phyloP scores from a whole-genome alignment of 345 rosid species.

The Sapria himalayana region DNA sequence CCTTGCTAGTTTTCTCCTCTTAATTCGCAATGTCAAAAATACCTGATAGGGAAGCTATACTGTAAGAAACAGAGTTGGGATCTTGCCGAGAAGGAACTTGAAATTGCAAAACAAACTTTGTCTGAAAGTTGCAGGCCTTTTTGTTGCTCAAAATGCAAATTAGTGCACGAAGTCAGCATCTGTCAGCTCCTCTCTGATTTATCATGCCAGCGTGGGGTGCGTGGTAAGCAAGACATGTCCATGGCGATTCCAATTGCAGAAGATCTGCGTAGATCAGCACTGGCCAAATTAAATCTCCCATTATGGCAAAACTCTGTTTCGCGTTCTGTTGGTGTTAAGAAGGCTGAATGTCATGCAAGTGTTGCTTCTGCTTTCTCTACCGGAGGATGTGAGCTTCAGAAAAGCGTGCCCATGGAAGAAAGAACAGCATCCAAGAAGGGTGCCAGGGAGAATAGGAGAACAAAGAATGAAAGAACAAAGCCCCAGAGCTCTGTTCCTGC shows the following conservation, averaged over 20 bases:
- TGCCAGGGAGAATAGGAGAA: slow-evolving; percentile 23
- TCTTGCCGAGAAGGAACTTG: slow-evolving; percentile 49
- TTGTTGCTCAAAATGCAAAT: slow-evolving; percentile 47
- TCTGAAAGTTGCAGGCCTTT: slow-evolving; percentile 10
- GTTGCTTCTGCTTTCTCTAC: slow-evolving; percentile 3
- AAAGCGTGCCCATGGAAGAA: slow-evolving; percentile 7
- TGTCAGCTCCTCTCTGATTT: slow-evolving; percentile 62
- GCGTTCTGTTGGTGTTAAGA: slow-evolving; percentile 10
- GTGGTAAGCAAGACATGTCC: slow-evolving; percentile 9
- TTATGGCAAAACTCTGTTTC: slow-evolving; percentile 35
- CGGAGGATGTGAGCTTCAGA: slow-evolving; percentile 4
- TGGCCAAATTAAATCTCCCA: slow-evolving; percentile 31
- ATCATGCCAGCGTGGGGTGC: slow-evolving; percentile 17
- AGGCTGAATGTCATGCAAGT: slow-evolving; percentile 10
- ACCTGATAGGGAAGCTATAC: slow-evolving; percentile 40
- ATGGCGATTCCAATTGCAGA: slow-evolving; percentile 33
- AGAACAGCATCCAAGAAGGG: slow-evolving; percentile 15
- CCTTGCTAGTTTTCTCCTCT: slow-evolving; percentile 3
- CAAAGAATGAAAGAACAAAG: slow-evolving; percentile 17
- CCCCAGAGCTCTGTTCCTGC: slow-evolving; percentile 21
- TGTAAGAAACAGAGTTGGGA: slow-evolving; percentile 37
- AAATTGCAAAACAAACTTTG: slow-evolving; percentile 34
- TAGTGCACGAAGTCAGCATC: slow-evolving; percentile 38
- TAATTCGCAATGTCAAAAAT: slow-evolving; percentile 4
- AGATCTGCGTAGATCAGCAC: slow-evolving; percentile 34